Evolutionary conservation across 352 stramenopile species (phyloP).

Genomic region (Phytophthora melonis): DNA sequence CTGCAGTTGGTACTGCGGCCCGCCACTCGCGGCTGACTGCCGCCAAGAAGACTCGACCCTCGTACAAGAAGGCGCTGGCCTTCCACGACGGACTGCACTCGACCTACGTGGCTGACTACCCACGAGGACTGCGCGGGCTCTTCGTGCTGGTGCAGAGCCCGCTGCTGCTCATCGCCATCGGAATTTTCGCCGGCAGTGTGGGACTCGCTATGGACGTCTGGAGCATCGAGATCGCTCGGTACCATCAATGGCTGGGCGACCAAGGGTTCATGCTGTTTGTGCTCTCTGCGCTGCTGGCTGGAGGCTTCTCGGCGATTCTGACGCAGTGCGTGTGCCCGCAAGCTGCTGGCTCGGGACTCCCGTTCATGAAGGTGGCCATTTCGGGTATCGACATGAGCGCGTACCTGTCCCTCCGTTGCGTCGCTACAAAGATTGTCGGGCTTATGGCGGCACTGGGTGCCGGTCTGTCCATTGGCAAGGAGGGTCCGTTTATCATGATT

Average conservation of each 20-base stretch:
- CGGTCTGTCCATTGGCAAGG: constrained; percentile 84
- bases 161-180: constrained; percentile 70
- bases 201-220: constrained; percentile 75
- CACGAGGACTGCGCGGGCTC: constrained; percentile 58
- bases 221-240: constrained; percentile 67
- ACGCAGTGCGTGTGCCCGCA: constrained; percentile 75
- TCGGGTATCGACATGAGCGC: constrained; percentile 85
- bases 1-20: constrained; percentile 4
- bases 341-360: constrained; percentile 76
- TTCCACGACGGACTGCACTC: constrained; percentile 83
- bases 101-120: constrained; percentile 77
- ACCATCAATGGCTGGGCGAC: constrained; percentile 65
- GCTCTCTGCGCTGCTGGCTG: constrained; percentile 58
- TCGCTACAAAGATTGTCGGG: constrained; percentile 80
- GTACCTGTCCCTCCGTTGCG: constrained; percentile 74
- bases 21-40: constrained; percentile 6
- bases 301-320: constrained; percentile 56
- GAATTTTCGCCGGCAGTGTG: constrained; percentile 71
- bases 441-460: constrained; percentile 67
- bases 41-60: constrained; percentile 20
- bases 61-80: constrained; percentile 60
- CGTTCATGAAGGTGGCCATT: constrained; percentile 85
- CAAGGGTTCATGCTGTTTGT: constrained; percentile 70
- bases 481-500: constrained; percentile 92
- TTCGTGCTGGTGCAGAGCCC: constrained; percentile 82